A percentile compares a stretch with the other conserved stretches of the same genome.
Evolutionary conservation across 345 rosid genomes (phyloP).

Genomic region (Populus euphratica): DNA sequence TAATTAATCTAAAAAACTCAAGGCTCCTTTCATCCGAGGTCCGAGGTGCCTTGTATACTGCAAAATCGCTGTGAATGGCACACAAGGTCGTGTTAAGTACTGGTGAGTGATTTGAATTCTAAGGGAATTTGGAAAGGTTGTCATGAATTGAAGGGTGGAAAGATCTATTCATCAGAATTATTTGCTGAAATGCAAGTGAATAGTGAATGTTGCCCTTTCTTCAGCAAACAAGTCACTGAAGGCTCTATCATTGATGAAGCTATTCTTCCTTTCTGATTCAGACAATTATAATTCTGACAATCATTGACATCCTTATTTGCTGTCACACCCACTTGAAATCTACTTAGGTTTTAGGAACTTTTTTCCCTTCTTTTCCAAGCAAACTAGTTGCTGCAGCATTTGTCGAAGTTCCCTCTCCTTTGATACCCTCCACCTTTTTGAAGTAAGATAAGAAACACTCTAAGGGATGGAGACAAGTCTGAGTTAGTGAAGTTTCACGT

Average conservation of each 20-base stretch:
- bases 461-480: background rate
- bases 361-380: background rate
- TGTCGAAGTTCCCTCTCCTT: background rate
- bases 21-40: no score
- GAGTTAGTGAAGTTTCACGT: background rate
- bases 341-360: background rate
- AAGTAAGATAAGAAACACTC: background rate
- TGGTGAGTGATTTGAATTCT: background rate
- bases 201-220: background rate
- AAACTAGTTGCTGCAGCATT: background rate
- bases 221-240: background rate
- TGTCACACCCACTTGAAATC: background rate
- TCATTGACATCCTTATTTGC: background rate
- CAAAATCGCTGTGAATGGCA: no score
- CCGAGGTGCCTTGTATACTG: no score
- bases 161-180: background rate
- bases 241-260: background rate
- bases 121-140: background rate
- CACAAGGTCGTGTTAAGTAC: no score
- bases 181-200: background rate
- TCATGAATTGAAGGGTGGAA: background rate
- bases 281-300: background rate
- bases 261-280: background rate
- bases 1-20: no score
- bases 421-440: background rate